Base-by-base conservation (phyloP, 345 rosid genomes). In the Gossypium mustelinum region DNA sequence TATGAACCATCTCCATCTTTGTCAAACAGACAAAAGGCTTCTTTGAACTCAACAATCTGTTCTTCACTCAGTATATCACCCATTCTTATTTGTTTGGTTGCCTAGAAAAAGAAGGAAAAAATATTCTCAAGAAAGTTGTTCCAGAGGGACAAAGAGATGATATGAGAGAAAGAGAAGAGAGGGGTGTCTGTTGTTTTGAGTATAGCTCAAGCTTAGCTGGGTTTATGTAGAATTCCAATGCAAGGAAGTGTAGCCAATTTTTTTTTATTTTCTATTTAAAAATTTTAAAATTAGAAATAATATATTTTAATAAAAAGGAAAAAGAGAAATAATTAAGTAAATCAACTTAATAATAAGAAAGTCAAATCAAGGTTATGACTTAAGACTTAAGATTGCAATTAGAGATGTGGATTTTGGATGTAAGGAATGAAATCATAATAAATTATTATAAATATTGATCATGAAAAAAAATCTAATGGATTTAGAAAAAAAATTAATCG, bases 1-100 rank as follows among this genome's bases (percentile, higher is more conserved):
- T 76, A 52, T 9, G 22, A n/a, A 89, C 98, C 97, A 82, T 92
- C 92, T 3, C 93, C 93, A 74, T 92, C 92, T 82, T 89, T 89
- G 81, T 90, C 97, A 65, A 89, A 87, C 17, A 90, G 84, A 77
- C 92, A 77, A 75, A 92, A 92, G 2, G 97, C 94, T 55, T 90
- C 94, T 81, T 68, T 88, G 70, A 94, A 92, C 89, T 92, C 96
- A 69, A 84, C 84, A 74, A 90, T 79, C 83, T 90, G 96, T 70
- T 92, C 90, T 24, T 90, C 80, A 8, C 88, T 77, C 0, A 91
- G 81, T 48, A 58, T 61, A 13, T 80, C 77, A 61, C 80, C 85
- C 85, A 82, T 85, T 59, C 29, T 60, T 39, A n/a, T 64, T 25
- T 45, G 44, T 12, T 61, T 50, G 73, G 67, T 57, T 80, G 63